Conservation (phyloP, 208 protist genomes). For the Kentomonas sorsogonicus region DNA sequence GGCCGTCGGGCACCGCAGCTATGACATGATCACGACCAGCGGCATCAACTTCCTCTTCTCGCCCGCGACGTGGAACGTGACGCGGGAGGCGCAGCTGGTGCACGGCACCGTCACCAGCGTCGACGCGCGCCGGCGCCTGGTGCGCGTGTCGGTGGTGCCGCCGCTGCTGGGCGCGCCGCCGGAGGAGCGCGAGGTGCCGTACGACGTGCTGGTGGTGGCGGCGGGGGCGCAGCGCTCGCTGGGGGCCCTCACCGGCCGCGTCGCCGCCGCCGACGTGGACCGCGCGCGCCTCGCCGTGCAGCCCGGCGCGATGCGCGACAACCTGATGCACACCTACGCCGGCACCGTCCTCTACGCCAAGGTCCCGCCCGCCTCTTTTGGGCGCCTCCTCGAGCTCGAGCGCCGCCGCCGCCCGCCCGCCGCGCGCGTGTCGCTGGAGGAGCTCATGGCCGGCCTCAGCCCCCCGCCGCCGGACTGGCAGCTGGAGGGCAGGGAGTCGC, state of each 20-base stretch:
- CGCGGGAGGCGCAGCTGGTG: constrained; percentile 64
- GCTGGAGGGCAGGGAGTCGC: no score
- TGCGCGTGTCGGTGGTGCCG: constrained; percentile 35
- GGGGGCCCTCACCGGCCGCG: constrained; percentile 27
- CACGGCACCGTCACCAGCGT: constrained; percentile 52
- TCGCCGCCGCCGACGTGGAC: constrained; percentile 38
- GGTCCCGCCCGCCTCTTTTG: constrained; percentile 70
- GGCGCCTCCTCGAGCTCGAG: constrained; percentile 24
- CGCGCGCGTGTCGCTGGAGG: no score
- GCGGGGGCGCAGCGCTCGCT: constrained; percentile 54
- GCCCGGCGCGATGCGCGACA: constrained; percentile 73
- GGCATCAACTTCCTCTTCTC: constrained; percentile 64
- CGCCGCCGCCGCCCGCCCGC: constrained; percentile 8
- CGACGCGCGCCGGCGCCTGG: constrained; percentile 33
- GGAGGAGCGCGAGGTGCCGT: constrained; percentile 30
- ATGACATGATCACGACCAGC: constrained; percentile 75
- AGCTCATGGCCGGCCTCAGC: no score
- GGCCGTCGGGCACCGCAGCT: constrained; percentile 82
- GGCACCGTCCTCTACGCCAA: constrained; percentile 78
- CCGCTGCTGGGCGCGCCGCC: not conserved
- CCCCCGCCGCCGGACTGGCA: no score
- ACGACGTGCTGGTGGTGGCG: constrained; percentile 80
- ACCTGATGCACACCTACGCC: constrained; percentile 44
- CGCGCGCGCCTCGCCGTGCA: constrained; percentile 69
- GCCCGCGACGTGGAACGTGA: constrained; percentile 73